Evolutionary conservation across 805 yeast genomes (phyloP).

Genomic region (Yamadazyma endophytica): DNA sequence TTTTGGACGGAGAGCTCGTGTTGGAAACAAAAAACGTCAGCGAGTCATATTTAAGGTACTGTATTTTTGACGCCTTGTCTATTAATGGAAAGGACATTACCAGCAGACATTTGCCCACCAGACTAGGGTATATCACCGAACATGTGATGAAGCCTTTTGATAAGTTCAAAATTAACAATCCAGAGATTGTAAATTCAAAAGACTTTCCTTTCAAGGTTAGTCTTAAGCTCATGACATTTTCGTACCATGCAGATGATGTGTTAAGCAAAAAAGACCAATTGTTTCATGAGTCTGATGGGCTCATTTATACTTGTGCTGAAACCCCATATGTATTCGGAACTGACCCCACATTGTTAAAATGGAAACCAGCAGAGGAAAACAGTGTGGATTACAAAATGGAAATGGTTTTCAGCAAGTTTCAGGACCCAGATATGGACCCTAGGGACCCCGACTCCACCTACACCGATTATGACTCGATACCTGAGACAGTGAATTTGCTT

Average conservation of each 20-base stretch:
- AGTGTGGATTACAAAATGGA: constrained; percentile 82
- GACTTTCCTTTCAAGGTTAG: constrained; percentile 80
- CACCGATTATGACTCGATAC: constrained; percentile 76
- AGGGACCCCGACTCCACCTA: constrained; percentile 70
- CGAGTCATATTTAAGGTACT: constrained; percentile 54
- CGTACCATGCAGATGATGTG: constrained; percentile 74
- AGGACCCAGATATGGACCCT: constrained; percentile 62
- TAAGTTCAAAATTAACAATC: constrained; percentile 61
- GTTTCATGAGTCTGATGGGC: constrained; percentile 89
- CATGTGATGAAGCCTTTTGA: constrained; percentile 79
- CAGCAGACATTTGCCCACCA: constrained; percentile 67
- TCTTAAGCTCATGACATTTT: constrained; percentile 82
- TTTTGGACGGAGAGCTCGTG: constrained; percentile 93
- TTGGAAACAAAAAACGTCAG: constrained; percentile 60
- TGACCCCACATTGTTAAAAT: constrained; percentile 78
- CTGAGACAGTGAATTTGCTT: constrained; percentile 53
- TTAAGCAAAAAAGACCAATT: constrained; percentile 66
- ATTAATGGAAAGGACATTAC: constrained; percentile 71
- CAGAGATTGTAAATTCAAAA: constrained; percentile 61
- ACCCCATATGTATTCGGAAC: constrained; percentile 88
- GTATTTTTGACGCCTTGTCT: constrained; percentile 89
- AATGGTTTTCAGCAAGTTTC: constrained; percentile 53
- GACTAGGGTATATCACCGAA: constrained; percentile 83
- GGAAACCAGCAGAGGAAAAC: constrained; percentile 97
- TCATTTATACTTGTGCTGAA: constrained; percentile 87